Evolutionary conservation across 78 protist species (phyloP).

Genomic region (Dictyostelium brefeldianum): DNA sequence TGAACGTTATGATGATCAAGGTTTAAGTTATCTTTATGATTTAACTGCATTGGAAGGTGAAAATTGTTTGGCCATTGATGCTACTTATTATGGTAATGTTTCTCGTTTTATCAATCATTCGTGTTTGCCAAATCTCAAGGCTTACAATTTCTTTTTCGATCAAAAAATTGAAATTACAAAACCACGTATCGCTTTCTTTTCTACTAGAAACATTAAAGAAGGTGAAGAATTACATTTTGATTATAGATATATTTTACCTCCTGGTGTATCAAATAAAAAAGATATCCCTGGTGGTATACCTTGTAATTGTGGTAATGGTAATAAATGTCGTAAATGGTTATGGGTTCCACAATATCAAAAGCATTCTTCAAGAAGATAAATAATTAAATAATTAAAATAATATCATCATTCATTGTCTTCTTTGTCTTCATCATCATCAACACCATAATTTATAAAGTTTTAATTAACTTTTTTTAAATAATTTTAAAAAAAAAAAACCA

Average conservation of each 20-base stretch:
- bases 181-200: constrained; percentile 81
- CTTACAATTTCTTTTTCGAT: constrained; percentile 17
- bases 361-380: too few species aligned
- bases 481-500: too few species aligned
- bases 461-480: too few species aligned
- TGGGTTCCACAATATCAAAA: constrained; percentile 17
- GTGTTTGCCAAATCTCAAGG: constrained; percentile 82
- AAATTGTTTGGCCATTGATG: constrained; percentile 67
- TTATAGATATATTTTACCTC: constrained; percentile 49
- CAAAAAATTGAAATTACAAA: constrained; percentile 12
- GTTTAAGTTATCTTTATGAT: constrained; percentile 77
- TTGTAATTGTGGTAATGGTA: constrained; percentile 78
- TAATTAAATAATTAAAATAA: too few species aligned
- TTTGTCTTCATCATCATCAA: too few species aligned
- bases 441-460: too few species aligned
- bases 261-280: background rate
- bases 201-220: constrained; percentile 25
- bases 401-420: too few species aligned
- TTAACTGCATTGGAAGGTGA: background rate
- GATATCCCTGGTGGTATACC: constrained; percentile 18
- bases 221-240: constrained; percentile 82
- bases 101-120: constrained; percentile 88
- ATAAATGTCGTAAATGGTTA: constrained; percentile 73
- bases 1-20: constrained; percentile 29
- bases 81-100: constrained; percentile 66